These are phyloP conservation scores for Pythium guiyangense DNA, from an alignment of 352 stramenopile species.

Conservation along the genomic window DNA sequence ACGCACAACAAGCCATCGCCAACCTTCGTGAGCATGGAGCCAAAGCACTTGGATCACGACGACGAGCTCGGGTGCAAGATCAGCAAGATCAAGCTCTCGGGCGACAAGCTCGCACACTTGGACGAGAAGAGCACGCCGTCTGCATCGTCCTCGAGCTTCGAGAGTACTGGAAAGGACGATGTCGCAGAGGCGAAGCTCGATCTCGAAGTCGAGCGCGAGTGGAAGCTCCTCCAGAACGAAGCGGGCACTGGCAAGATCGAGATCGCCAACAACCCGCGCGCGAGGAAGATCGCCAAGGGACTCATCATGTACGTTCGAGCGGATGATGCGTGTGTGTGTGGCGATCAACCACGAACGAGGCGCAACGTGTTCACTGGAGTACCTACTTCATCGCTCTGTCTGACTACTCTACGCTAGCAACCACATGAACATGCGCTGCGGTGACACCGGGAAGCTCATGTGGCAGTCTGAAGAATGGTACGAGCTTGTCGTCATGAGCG, in stretches of 20 bases:
- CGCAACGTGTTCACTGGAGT: neutral
- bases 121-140: constrained; percentile 40
- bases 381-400: neutral
- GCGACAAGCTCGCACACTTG: constrained; percentile 34
- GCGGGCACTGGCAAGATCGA: constrained; percentile 54
- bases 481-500: neutral
- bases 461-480: constrained; percentile 84
- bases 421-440: constrained; percentile 88
- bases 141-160: constrained; percentile 5
- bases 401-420: constrained; percentile 59
- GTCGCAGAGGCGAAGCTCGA: constrained; percentile 70
- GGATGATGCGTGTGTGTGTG: neutral
- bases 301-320: constrained; percentile 48
- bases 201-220: constrained; percentile 79
- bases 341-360: neutral
- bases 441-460: constrained; percentile 70
- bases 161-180: constrained; percentile 24
- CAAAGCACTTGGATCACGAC: constrained; percentile 50
- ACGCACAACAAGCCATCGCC: no score
- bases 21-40: constrained; percentile 48
- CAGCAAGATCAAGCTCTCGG: constrained; percentile 54
- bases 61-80: constrained; percentile 65
- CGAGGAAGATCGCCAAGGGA: constrained; percentile 64
- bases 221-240: constrained; percentile 72
- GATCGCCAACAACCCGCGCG: constrained; percentile 58